Evolutionary conservation across 2,329 filamentous ascomycete genomes (phyloP), one percentile per base, ranked within the genome.

Genomic region (Westerdykella sp.): DNA sequence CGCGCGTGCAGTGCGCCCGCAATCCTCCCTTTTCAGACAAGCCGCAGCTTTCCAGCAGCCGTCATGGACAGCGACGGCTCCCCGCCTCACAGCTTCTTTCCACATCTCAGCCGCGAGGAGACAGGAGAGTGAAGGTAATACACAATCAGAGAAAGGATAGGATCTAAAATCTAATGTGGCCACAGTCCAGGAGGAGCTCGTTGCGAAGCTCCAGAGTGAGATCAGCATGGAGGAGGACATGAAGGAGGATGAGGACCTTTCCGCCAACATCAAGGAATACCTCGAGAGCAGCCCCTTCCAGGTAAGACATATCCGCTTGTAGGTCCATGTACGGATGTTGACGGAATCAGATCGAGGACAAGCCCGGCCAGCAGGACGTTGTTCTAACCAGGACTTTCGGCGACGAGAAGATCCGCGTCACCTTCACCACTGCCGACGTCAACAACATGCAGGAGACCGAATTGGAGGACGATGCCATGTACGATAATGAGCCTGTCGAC

Each of bases 331-430:
- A 38, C 16, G 3, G 18, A 28, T 10, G 14, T 6, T 39, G 2
- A 31, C 25, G 6, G 12, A 2, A 35, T 22, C 37, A 79, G 72
- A 67, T 83, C 48, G 75, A 87, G 60, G 93, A 98, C 69, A 80
- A 77, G 25, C 76, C 84, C 22, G 93, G 93, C 49, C 79, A 88
- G 68, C 87, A 97, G 73, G 88, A 95, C 56, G 86, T 98, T 55
- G 77, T 85, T 60, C 77, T 98, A 54, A 85, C 81, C 48, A 85
- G 90, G 62, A 84, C 79, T 52, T 91, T 87, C 62, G 86, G 85
- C 59, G 83, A 95, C 50, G 93, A 98, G 75, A 87, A 84, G 88
- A 87, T 91, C 71, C 84, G 83, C 49, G 79, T 95, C 52, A 81
- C 82, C 52, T 94, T 95, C 73, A 88, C 85, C 54, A 87, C 94